Conservation (phyloP, 1,284 basidiomycete species). For the Veloporphyrellus conicus region DNA sequence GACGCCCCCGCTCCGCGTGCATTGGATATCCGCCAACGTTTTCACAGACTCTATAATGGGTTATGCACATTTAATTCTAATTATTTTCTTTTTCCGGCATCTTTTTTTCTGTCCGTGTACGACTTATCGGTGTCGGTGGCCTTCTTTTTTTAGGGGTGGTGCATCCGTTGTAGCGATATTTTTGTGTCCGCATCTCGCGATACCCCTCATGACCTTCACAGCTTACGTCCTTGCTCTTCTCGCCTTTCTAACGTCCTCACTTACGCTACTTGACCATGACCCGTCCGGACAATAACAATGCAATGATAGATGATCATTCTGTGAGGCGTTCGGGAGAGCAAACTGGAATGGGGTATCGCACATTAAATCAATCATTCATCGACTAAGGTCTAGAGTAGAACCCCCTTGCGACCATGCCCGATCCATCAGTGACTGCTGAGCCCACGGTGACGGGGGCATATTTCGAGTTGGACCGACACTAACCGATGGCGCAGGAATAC, state of each 20-base stretch:
- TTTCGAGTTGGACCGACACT: conserved; percentile 27
- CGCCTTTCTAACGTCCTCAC: not conserved
- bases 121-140: not conserved
- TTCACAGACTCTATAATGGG: conserved; percentile 25
- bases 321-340: no score
- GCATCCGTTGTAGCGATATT: conserved; percentile 27
- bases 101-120: conserved; percentile 11
- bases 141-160: conserved; percentile 4
- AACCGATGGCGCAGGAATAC: conserved; percentile 37
- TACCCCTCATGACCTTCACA: conserved; percentile 15
- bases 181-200: conserved; percentile 18
- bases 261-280: not conserved
- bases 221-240: not conserved
- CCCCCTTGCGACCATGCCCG: conserved; percentile 38
- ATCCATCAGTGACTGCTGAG: conserved; percentile 34
- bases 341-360: conserved; percentile 7
- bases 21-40: conserved; percentile 1
- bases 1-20: not conserved
- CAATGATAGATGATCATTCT: conserved; percentile 15
- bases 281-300: not conserved
- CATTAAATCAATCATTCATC: conserved; percentile 24
- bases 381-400: conserved; percentile 39
- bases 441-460: conserved; percentile 25
- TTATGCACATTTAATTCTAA: conserved; percentile 35
- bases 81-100: conserved; percentile 10